Evolutionary conservation across 2,329 filamentous ascomycete genomes (phyloP), one percentile per base, ranked within the genome.

Genomic region (Gliomastix tumulicola): DNA sequence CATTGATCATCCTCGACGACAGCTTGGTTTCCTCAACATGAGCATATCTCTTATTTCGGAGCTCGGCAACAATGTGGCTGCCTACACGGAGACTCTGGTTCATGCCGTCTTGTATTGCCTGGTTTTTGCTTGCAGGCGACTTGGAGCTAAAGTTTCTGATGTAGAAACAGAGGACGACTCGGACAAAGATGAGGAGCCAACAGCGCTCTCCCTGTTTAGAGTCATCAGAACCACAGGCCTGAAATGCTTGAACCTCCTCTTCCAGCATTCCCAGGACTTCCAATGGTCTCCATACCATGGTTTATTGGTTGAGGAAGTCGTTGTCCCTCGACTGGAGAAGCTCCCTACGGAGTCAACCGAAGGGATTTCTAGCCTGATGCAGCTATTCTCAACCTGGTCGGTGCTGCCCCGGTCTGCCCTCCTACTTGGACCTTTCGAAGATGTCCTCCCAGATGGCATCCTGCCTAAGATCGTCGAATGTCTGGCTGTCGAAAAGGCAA

Each of bases 21-120:
- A 96, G 57, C 75, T 92, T 40, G 92, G 94, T 66, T 79, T 96
- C 54, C 65, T 95, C 35, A 94, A 94, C 54, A 92, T 97, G 87
- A 71, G 92, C 34, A 82, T 88, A 41, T 80, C 90, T 10, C 78
- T 97, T 55, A 79, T 97, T 41, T 83, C 84, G 39, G 88, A 92
- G 36, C 74, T 97, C 23, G 88, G 89, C 36, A 78, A 74, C 6
- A 82, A 81, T 37, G 77, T 94, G 37, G 60, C 69, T 3, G 74
- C 79, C 1, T 90, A 85, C 48, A 73, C 82, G 34, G 65, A 74
- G 13, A 74, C 72, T 11, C 69, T 97, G 5, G 68, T 90, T 43
- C 80, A 90, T 48, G 77, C 88, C 1, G 71, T 94, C 1, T 63
- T 97, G 2, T 90, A 88, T 54, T 96, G 88, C 54, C 66, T 92